phyloP scores from a whole-genome alignment of 768 basidiomycete species.

The Boletus vinaceobasis region DNA sequence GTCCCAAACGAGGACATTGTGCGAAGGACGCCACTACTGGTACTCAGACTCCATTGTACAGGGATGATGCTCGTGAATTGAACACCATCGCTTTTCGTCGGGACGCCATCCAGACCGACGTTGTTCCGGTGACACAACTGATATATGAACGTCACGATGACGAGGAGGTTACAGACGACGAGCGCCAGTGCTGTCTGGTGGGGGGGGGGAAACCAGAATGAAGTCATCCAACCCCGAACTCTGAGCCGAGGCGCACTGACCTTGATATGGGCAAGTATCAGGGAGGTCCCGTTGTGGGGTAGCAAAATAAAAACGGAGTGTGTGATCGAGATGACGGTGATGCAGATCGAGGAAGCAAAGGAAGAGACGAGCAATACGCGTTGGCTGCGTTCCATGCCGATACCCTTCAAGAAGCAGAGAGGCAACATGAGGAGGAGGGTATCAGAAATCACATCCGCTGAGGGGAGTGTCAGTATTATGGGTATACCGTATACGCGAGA shows the following conservation, averaged over 20 bases:
- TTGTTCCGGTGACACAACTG: background rate
- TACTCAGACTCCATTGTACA: background rate
- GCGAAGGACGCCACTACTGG: background rate
- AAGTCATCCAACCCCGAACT: background rate
- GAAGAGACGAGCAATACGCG: constrained; percentile 5
- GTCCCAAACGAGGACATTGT: background rate
- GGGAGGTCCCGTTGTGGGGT: background rate
- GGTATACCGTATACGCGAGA: background rate
- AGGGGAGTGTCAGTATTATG: background rate
- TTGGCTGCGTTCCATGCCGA: background rate
- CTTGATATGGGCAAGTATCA: constrained; percentile 11
- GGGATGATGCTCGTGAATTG: background rate
- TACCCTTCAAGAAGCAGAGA: background rate
- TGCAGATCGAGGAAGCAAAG: constrained; percentile 13
- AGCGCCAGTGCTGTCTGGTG: constrained; percentile 17
- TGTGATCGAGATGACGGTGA: constrained; percentile 6
- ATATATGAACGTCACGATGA: constrained; percentile 10
- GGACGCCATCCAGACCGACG: background rate
- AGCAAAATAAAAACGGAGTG: constrained; percentile 5
- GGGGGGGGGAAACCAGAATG: background rate
- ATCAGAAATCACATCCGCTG: constrained; percentile 15
- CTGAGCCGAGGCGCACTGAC: background rate
- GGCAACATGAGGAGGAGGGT: constrained; percentile 3
- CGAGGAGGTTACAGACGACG: constrained; percentile 7
- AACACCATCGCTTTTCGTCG: background rate